phyloP scores from a whole-genome alignment of 257 asterid species.

The Scutellaria barbata region DNA sequence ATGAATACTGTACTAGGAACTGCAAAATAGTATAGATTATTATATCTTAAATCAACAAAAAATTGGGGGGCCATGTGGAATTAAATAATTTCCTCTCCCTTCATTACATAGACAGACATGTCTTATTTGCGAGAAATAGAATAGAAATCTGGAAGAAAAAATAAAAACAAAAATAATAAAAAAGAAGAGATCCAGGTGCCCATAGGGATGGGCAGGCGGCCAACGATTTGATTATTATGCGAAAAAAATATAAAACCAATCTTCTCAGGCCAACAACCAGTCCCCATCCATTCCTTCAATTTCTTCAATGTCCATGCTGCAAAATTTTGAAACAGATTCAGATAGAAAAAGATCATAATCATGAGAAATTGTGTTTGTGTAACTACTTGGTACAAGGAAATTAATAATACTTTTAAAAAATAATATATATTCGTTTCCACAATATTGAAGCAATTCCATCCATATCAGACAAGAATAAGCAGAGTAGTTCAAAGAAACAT shows the following conservation, averaged over 20 bases:
- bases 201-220: conserved; percentile 33
- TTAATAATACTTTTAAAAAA: neutral
- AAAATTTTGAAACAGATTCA: conserved; percentile 25
- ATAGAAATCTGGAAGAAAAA: conserved; percentile 14
- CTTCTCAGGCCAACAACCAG: conserved; percentile 79
- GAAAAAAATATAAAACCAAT: conserved; percentile 47
- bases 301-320: conserved; percentile 94
- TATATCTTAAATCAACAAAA: conserved; percentile 32
- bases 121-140: conserved; percentile 43
- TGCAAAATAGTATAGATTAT: neutral
- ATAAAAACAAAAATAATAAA: neutral
- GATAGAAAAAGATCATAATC: conserved; percentile 1
- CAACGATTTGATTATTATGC: conserved; percentile 53
- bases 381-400: neutral
- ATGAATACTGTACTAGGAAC: conserved; percentile 7
- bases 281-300: conserved; percentile 91
- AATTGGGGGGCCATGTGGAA: conserved; percentile 29
- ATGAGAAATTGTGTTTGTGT: neutral
- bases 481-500: neutral
- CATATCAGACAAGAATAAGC: conserved; percentile 18
- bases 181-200: conserved; percentile 32
- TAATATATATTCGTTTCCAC: no score
- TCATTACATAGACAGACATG: conserved; percentile 43
- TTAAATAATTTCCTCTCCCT: conserved; percentile 47
- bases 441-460: conserved; percentile 7